Base-by-base conservation (phyloP, 2,329 filamentous ascomycete genomes). In the Pseudogymnoascus sp. region DNA sequence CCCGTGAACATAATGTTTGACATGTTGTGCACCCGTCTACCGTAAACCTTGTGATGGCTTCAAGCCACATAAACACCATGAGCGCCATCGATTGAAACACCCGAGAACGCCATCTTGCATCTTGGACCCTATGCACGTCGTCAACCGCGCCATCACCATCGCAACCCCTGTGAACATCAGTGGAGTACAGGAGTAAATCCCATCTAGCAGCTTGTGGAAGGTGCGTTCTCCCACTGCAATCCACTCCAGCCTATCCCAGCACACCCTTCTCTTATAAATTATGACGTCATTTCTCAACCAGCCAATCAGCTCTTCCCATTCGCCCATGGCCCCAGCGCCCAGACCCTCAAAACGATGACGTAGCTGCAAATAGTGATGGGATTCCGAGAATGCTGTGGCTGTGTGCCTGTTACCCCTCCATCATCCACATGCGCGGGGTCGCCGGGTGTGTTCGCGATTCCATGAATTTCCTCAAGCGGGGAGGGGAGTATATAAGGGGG, bases 391-490 rank as follows among this genome's bases (percentile, higher is more conserved):
- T 38, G 57, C 32, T 38, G 57, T 57, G 9, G 16, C 9, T 54
- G 12, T 54, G n/a, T n/a, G n/a, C n/a, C n/a, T n/a, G n/a, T 28
- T 34, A 32, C 57, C 57, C 57, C 57, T 58, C 57, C 57, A 58
- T 58, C 22, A n/a, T n/a, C 12, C 37, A 39, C 8, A 39, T 39
- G 37, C 57, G 57, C 32, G 32, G 30, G 57, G 18, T 25, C 8
- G 8, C 43, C 25, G 12, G 25, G 28, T 16, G 6, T 37, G n/a
- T 16, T 58, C 57, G 18, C 57, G 35, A 58, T 38, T 58, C 57
- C 57, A 37, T 58, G 35, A 35, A 58, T 38, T 38, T 25, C 32
- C 6, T 38, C 25, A 54, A 18, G 12, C 4, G 43, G n/a, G 4
- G 43, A 6, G n/a, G 43, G n/a, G 9, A n/a, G 18, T 58, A 58